These are phyloP conservation scores for Leucocoprinus birnbaumii DNA, from an alignment of 768 basidiomycete genomes.

Conservation along the genomic window DNA sequence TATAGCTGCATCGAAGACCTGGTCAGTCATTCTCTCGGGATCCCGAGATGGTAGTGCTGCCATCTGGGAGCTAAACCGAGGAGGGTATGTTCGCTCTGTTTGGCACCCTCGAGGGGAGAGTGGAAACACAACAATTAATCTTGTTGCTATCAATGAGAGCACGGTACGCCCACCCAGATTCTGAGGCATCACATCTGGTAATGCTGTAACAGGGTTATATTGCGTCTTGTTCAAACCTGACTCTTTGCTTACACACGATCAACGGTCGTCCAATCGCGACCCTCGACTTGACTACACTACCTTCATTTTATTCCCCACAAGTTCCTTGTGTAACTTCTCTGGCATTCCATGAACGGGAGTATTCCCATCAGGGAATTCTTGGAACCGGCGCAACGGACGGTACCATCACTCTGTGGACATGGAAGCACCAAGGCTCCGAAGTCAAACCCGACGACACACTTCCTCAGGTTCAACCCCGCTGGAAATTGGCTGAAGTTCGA, in stretches of 20 bases:
- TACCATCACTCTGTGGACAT: conserved; percentile 76
- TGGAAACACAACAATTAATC: conserved; percentile 48
- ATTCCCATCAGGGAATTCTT: conserved; percentile 72
- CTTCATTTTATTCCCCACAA: conserved; percentile 36
- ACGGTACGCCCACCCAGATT: conserved; percentile 50
- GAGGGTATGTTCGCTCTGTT: conserved; percentile 76
- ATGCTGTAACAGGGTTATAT: conserved; percentile 67
- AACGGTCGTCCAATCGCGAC: conserved; percentile 78
- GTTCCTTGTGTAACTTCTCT: conserved; percentile 67
- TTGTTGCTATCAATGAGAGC: conserved; percentile 81
- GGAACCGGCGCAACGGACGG: conserved; percentile 79
- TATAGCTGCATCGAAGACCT: conserved; percentile 71
- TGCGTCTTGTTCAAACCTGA: conserved; percentile 72
- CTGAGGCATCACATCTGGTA: neutral
- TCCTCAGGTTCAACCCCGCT: conserved; percentile 44
- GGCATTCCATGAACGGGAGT: conserved; percentile 89
- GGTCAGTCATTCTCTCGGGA: conserved; percentile 84
- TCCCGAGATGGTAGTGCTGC: conserved; percentile 84
- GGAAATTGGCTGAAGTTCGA: conserved; percentile 72
- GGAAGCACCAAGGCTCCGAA: conserved; percentile 34
- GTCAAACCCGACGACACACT: conserved; percentile 62
- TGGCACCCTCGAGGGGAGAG: conserved; percentile 51
- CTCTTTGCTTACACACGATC: conserved; percentile 80
- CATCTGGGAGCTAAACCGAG: conserved; percentile 87
- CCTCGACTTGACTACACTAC: conserved; percentile 53